A percentile compares a stretch with the other conserved stretches of the same genome.
phyloP scores from a whole-genome alignment of 768 basidiomycete genomes.

The Vishniacozyma victoriae region DNA sequence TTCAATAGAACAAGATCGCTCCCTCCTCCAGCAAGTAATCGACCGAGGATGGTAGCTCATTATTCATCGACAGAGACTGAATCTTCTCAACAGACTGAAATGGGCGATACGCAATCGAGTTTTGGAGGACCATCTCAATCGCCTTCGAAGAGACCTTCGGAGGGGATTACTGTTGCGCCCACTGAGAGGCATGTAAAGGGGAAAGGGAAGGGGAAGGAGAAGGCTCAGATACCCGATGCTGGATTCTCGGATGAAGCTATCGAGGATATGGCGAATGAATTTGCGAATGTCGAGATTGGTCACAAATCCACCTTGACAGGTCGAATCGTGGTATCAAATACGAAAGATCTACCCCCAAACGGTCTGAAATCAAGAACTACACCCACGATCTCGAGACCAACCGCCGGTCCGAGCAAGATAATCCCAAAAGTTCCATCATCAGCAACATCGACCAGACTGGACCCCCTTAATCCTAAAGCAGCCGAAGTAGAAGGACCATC shows the following conservation, averaged over 20 bases:
- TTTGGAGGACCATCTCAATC: neutral
- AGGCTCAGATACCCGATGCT: too few species aligned
- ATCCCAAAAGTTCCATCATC: neutral
- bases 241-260: neutral
- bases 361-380: too few species aligned
- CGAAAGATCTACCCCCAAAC: neutral
- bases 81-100: neutral
- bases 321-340: neutral
- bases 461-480: neutral
- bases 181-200: neutral
- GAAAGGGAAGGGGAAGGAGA: too few species aligned
- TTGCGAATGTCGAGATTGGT: too few species aligned
- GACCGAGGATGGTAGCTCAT: slow-evolving; percentile 26
- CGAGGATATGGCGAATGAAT: slow-evolving; percentile 1
- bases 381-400: neutral
- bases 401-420: neutral
- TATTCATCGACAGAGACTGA: slow-evolving; percentile 20
- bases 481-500: neutral
- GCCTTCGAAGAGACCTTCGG: neutral
- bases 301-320: neutral
- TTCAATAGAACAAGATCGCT: slow-evolving; percentile 17
- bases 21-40: slow-evolving; percentile 11
- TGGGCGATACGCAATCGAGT: neutral
- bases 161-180: neutral
- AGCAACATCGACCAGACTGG: neutral